Base-by-base conservation (phyloP, 2,329 filamentous ascomycete species). In the Fusarium graminum region DNA sequence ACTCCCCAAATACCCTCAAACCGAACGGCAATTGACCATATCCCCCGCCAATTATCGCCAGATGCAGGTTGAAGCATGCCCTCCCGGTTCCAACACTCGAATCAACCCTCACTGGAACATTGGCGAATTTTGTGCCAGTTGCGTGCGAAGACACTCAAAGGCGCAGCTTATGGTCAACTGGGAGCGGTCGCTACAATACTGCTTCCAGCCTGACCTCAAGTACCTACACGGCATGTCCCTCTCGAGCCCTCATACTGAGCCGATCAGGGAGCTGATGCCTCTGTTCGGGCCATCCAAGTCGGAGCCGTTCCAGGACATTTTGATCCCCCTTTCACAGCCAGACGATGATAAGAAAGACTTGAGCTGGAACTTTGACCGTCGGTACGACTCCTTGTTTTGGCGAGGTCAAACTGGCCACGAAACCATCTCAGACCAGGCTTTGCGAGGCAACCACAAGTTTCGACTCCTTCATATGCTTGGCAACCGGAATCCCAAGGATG, bases 221-320 rank as follows among this genome's bases (percentile, higher is more conserved):
- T 83, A 89, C 62, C 81, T 94, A 2, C 92, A 94, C 70, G 90
- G 91, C 40, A 88, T 94, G 72, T 88, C 92, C 74, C 82, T 91
- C 39, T 87, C 86, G 0, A 86, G 90, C 0, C 85, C 90, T 9
- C 82, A 85, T 1, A 82, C 87, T 64, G 85, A 86, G 46, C 85
- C 88, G 0, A 85, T 90, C 2, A 84, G 87, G 62, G 82, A 89
- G 19, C 81, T 95, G 6, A 78, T 91, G 3, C 92, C 92, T 0
- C 80, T 95, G 12, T 95, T 95, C 77, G 91, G 91, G 63, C 85
- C 91, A 58, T 89, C 88, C 46, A 93, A 92, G 70, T 87, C 89
- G 2, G 82, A 86, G 42, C 88, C 88, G 6, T 94, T 92, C 78
- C 87, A 85, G 65, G 92, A 96, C 74, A 92, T 96, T 32, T 77